Evolutionary conservation across 345 rosid genomes (phyloP).

Genomic region (Cardamine chenopodiifolia): DNA sequence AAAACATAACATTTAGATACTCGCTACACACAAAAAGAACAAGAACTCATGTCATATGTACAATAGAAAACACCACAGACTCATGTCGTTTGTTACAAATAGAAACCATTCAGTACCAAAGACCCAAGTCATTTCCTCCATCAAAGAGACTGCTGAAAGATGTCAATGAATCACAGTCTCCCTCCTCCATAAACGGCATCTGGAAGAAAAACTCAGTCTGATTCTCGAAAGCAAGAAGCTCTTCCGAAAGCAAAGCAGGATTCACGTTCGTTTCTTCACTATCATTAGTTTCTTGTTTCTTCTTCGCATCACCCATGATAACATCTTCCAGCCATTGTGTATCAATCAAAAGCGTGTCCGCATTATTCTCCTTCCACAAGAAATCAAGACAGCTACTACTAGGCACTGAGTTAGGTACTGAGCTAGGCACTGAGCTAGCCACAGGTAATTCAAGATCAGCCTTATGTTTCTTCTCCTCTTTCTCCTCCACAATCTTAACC

Average conservation of each 20-base stretch:
- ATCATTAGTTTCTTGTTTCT: not conserved
- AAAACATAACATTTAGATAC: not conserved
- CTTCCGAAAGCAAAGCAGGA: slow-evolving; percentile 33
- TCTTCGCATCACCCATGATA: slow-evolving; percentile 12
- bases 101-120: slow-evolving; percentile 25
- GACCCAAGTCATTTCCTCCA: slow-evolving; percentile 10
- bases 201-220: slow-evolving; percentile 38
- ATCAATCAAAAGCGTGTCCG: slow-evolving; percentile 19
- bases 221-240: slow-evolving; percentile 41
- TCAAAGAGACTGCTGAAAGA: slow-evolving; percentile 28
- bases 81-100: not conserved
- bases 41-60: not conserved
- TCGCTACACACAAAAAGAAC: not conserved
- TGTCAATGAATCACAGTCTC: not conserved
- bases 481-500: not conserved
- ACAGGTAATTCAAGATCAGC: not conserved
- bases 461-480: slow-evolving; percentile 6
- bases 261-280: slow-evolving; percentile 15
- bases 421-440: not conserved
- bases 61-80: not conserved
- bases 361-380: slow-evolving; percentile 30
- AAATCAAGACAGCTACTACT: slow-evolving; percentile 24
- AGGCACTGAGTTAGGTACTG: not conserved
- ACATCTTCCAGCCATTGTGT: slow-evolving; percentile 38
- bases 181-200: slow-evolving; percentile 11